Conservation (phyloP, 2,329 filamentous ascomycete genomes). For the Colletotrichum zoysiae region DNA sequence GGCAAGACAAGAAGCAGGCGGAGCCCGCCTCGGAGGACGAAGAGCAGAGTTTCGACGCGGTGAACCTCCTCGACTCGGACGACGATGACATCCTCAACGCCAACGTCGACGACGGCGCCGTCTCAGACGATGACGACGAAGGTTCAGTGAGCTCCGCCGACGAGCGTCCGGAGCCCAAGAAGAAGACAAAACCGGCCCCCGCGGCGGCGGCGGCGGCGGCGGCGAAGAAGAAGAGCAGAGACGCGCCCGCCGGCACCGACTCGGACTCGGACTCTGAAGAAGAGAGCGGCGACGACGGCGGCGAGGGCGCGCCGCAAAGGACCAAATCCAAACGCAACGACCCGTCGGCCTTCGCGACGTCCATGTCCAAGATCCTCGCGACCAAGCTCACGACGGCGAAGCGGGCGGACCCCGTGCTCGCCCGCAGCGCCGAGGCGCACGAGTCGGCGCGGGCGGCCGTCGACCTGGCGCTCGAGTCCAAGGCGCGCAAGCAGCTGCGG, state of each 20-base stretch:
- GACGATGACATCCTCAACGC: slow-evolving; percentile 68
- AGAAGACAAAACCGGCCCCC: slow-evolving; percentile 44
- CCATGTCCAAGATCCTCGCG: slow-evolving; percentile 90
- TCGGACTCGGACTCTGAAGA: slow-evolving; percentile 49
- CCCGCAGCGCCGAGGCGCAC: slow-evolving; percentile 81
- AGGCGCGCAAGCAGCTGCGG: slow-evolving; percentile 82
- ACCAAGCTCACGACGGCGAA: slow-evolving; percentile 88
- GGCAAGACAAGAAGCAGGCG: slow-evolving; percentile 64
- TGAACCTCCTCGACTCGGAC: slow-evolving; percentile 69
- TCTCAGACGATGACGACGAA: slow-evolving; percentile 53
- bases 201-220: neutral
- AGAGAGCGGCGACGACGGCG: slow-evolving; percentile 47
- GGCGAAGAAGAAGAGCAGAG: slow-evolving; percentile 44
- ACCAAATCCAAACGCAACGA: slow-evolving; percentile 88
- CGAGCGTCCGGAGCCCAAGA: slow-evolving; percentile 48
- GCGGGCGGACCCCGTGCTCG: slow-evolving; percentile 90
- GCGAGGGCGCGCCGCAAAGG: slow-evolving; percentile 54
- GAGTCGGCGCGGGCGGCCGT: slow-evolving; percentile 78
- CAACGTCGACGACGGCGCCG: slow-evolving; percentile 62
- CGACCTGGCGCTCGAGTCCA: slow-evolving; percentile 83
- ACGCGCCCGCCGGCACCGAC: slow-evolving; percentile 43
- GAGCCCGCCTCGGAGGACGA: slow-evolving; percentile 61
- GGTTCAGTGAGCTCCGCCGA: slow-evolving; percentile 54
- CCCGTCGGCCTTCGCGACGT: slow-evolving; percentile 89
- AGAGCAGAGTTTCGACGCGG: slow-evolving; percentile 60